Base-by-base conservation (phyloP, 2,329 filamentous ascomycete genomes). In the Aspergillus spinulosporus region DNA sequence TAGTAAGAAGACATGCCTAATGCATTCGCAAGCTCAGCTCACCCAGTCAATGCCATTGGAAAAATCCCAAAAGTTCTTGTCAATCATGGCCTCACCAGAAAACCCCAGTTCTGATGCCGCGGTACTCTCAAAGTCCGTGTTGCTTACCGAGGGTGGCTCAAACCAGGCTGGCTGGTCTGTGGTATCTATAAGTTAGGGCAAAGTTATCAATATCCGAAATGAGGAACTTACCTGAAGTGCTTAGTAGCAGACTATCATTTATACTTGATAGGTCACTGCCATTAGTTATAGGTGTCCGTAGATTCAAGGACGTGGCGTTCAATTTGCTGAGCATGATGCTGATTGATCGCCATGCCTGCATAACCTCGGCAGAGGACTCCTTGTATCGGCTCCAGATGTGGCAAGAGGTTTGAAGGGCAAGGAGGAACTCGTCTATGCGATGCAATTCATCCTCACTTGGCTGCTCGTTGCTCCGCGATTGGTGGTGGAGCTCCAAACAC, bases 401-500 rank as follows among this genome's bases (percentile, higher is more conserved):
- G 14, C 52, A 28, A 29, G 52, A 54, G 8, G 52, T 54, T 6
- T 49, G 44, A 2, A 54, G 45, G 3, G 52, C 37, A 12, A n/a
- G 29, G 7, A 53, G 26, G 12, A 53, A 32, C 26, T 32, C 34
- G 11, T 42, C 34, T 12, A 12, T 47, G 8, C 11, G 12, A 40
- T 47, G 39, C 2, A 29, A 6, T 7, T 40, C 31, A 28, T 40
- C 44, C 26, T 5, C 15, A 14, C 3, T 21, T 32, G 26, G 4
- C 14, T 15, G 12, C 5, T 12, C 26, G 2, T 31, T 21, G n/a
- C 37, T 32, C 11, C 12, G 40, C 15, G 36, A 28, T 28, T 26
- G 45, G 5, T 54, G 66, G 46, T 72, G 69, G 14, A 77, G 66
- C 53, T 80, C 78, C 2, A 79, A 67, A 39, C 77, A 76, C 3